phyloP scores from a whole-genome alignment of 2,329 filamentous ascomycete genomes.

The Chalara sp. region DNA sequence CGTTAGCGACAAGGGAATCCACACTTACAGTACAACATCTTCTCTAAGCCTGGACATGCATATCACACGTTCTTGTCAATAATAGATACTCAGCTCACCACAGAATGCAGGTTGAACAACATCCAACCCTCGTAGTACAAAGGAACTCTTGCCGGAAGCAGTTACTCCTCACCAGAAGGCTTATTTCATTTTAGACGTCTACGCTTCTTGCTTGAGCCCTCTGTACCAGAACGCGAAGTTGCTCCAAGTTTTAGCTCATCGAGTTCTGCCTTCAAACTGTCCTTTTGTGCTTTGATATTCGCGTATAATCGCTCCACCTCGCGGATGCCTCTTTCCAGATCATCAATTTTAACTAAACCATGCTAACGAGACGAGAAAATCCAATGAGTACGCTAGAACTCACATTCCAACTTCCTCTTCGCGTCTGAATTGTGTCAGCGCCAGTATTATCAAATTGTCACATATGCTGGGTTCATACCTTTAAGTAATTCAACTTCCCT shows the following conservation, averaged over 20 bases:
- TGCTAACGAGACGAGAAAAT: not conserved
- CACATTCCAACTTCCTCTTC: slow-evolving; percentile 3
- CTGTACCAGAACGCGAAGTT: slow-evolving; percentile 3
- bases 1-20: too few relatives aligned
- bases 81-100: not conserved
- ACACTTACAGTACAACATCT: not conserved
- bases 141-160: not conserved
- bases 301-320: slow-evolving; percentile 3
- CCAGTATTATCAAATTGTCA: slow-evolving; percentile 1
- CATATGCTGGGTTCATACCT: slow-evolving; percentile 1
- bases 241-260: not conserved
- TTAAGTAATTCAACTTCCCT: slow-evolving; percentile 2
- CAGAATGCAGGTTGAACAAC: not conserved
- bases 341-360: slow-evolving; percentile 2
- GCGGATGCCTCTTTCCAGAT: slow-evolving; percentile 3
- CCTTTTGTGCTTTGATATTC: slow-evolving; percentile 2
- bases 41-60: not conserved
- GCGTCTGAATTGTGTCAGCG: slow-evolving; percentile 1
- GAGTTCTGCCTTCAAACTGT: slow-evolving; percentile 2
- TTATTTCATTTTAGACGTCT: slow-evolving; percentile 1
- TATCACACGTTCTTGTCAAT: not conserved
- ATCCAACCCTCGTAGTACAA: not conserved
- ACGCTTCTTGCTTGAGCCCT: slow-evolving; percentile 5
- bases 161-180: slow-evolving; percentile 1
- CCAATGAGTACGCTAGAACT: slow-evolving; percentile 1